These are phyloP conservation scores for Pythium oligandrum DNA, from an alignment of 352 stramenopile genomes.

Conservation along the genomic window DNA sequence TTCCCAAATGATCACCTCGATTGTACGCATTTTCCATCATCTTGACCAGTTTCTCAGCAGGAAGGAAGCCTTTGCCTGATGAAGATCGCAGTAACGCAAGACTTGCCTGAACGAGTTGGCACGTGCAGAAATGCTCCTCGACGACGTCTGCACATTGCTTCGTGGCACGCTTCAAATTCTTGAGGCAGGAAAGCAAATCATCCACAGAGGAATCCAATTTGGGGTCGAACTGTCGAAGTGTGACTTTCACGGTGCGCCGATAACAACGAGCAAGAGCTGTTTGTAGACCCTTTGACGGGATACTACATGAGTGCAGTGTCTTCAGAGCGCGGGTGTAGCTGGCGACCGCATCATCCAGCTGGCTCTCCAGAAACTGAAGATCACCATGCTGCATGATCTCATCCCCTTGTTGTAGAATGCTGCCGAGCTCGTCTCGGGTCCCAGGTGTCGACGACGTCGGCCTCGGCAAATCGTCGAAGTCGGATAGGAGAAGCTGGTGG, in stretches of 20 bases:
- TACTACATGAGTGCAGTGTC: neutral
- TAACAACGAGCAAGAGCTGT: slow-evolving; percentile 33
- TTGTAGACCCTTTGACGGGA: slow-evolving; percentile 5
- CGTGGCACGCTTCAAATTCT: slow-evolving; percentile 37
- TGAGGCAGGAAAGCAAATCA: slow-evolving; percentile 32
- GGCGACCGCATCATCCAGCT: neutral
- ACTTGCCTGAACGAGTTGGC: slow-evolving; percentile 39
- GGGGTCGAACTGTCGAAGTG: slow-evolving; percentile 18
- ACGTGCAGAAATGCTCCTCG: slow-evolving; percentile 44
- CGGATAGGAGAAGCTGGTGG: slow-evolving; percentile 30
- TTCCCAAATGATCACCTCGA: slow-evolving; percentile 32
- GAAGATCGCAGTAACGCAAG: slow-evolving; percentile 35
- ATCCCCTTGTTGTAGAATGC: neutral
- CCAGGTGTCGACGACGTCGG: too few species aligned
- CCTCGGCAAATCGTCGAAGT: neutral
- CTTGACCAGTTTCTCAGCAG: slow-evolving; percentile 18
- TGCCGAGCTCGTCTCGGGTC: neutral
- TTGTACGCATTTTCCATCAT: slow-evolving; percentile 42
- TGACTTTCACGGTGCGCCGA: slow-evolving; percentile 41
- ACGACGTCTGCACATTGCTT: slow-evolving; percentile 32
- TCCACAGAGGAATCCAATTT: slow-evolving; percentile 22
- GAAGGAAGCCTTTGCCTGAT: slow-evolving; percentile 29
- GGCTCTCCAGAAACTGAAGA: neutral
- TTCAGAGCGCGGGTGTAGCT: slow-evolving; percentile 5
- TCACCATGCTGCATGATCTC: neutral